Base-by-base conservation (phyloP, 1,139 yeast genomes). In the Torulaspora pretoriensis region DNA sequence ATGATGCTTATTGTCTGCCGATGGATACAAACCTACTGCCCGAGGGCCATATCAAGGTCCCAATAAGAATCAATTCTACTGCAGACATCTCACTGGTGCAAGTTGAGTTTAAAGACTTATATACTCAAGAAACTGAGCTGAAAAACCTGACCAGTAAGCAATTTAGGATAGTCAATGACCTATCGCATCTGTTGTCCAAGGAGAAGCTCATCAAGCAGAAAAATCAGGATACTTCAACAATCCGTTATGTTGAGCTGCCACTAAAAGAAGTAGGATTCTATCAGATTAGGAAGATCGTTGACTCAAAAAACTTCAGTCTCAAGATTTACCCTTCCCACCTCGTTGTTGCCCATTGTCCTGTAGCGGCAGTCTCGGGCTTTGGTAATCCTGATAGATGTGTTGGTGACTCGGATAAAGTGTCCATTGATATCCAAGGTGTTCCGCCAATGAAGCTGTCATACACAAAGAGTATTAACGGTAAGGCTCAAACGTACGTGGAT, bases 11-110 rank as follows among this genome's bases (percentile, higher is more conserved):
- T 48, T 90, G 97, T 64, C 62, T 88, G 38, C 79, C 79, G 38
- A 52, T 67, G 38, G 65, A 67, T 8, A 61, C 61, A 9, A 55
- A 56, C 29, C 53, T 59, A 26, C 53, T 57, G n/a, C 54, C 55
- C 27, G 51, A 60, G 27, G 59, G 60, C 25, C 54, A 59, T 17
- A 47, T 73, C 14, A 64, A 72, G 26, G 73, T 90, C 52, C 97
- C 97, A 3, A 72, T 92, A 16, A 80, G 84, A 53, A 77, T 89
- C 56, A 90, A 92, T 57, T 82, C 96, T 13, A 81, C 96, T 2
- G 75, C 81, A 2, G 84, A 81, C 36, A 75, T 95, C 3, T 83
- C 82, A 1, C 72, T 68, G 45, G 67, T 92, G 36, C 92, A 86
- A 60, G 63, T 90, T 33, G 75, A 80, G 51, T 78, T 77, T 58